Percentiles rank a stretch among this genome's conserved stretches.
phyloP scores from a whole-genome alignment of 306 rosid genomes.

The Coriaria nepalensis region DNA sequence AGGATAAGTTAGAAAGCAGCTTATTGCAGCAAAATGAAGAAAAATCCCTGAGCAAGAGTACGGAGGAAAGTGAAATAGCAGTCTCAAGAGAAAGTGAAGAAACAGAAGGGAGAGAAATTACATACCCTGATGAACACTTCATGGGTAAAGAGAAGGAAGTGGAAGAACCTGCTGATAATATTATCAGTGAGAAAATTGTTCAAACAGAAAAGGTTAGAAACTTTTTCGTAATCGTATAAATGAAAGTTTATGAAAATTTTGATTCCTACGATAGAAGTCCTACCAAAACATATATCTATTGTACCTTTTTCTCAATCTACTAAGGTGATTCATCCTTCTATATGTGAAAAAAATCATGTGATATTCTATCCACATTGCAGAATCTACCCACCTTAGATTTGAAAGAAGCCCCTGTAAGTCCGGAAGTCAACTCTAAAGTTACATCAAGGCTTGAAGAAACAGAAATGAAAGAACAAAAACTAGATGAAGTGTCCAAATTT shows the following conservation, averaged over 20 bases:
- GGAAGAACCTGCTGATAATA: conserved; percentile 7
- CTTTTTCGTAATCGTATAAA: too few species aligned
- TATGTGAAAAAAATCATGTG: too few species aligned
- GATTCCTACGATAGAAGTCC: too few species aligned
- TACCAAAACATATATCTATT: too few species aligned
- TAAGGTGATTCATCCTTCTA: too few species aligned
- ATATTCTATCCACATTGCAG: too few species aligned
- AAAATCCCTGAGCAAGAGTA: neutral
- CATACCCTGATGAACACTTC: conserved; percentile 3
- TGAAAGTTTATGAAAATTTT: too few species aligned
- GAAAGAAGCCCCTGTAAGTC: conserved; percentile 12
- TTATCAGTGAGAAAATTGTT: conserved; percentile 1
- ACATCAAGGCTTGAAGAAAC: too few species aligned
- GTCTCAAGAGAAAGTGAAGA: conserved; percentile 3
- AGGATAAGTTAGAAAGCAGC: conserved; percentile 6
- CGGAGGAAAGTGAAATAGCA: conserved; percentile 10
- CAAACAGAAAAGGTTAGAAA: conserved; percentile 16
- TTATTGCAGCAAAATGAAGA: conserved; percentile 17
- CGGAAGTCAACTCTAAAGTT: conserved; percentile 8
- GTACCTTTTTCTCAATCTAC: too few species aligned
- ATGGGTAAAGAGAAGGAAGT: conserved; percentile 10
- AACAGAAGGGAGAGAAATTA: conserved; percentile 4
- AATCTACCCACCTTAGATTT: conserved; percentile 2
- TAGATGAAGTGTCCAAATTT: conserved; percentile 4
- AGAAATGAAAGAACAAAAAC: conserved; percentile 6